Evolutionary conservation across 257 asterid genomes (phyloP).

Genomic region (Solanum medicagineum): DNA sequence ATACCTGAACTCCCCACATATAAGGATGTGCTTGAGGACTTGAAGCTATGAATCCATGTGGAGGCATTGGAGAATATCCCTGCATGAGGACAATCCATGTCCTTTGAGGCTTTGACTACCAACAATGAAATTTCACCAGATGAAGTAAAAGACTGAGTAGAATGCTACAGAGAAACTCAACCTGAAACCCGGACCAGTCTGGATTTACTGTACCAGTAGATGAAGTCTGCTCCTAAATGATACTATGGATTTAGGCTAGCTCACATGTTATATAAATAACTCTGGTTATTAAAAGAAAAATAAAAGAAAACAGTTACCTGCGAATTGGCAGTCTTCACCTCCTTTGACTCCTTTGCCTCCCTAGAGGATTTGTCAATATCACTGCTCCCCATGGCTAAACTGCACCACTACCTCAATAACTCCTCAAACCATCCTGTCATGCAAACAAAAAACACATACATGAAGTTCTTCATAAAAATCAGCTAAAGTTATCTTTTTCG

Average conservation of each 20-base stretch:
- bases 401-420: constrained; percentile 15
- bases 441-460: not conserved
- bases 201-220: constrained; percentile 57
- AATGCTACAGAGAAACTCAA: constrained; percentile 12
- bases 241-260: not conserved
- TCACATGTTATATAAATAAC: not conserved
- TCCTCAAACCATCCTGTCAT: constrained; percentile 32
- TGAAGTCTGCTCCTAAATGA: constrained; percentile 61
- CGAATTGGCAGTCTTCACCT: constrained; percentile 49
- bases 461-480: not conserved
- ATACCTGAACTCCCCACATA: constrained; percentile 99
- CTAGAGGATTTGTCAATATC: constrained; percentile 74
- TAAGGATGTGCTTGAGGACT: constrained; percentile 88
- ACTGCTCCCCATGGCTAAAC: constrained; percentile 58
- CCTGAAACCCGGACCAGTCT: constrained; percentile 98
- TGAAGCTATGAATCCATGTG: constrained; percentile 77
- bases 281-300: not conserved
- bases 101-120: not conserved
- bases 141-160: constrained; percentile 1
- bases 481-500: not conserved
- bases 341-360: constrained; percentile 75
- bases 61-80: constrained; percentile 86
- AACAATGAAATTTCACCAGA: not conserved
- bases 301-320: constrained; percentile 30
- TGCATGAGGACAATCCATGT: constrained; percentile 22